Percentiles rank a stretch among this genome's conserved stretches.
Conservation (phyloP, 495 filamentous ascomycete genomes). For the Aspergillus asperescens region DNA sequence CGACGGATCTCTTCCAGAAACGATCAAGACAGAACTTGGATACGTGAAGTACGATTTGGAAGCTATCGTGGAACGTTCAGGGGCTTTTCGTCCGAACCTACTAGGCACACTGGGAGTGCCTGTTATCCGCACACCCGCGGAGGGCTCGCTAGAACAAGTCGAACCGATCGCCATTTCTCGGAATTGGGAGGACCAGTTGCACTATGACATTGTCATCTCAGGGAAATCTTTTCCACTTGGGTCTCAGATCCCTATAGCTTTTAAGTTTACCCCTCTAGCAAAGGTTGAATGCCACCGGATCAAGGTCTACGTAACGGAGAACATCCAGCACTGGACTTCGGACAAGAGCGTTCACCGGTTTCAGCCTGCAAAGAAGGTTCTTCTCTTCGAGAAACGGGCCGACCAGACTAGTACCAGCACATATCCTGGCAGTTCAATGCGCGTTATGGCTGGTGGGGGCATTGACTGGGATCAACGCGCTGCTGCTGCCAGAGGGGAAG, state of each 20-base stretch:
- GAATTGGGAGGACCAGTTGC: slow-evolving; percentile 96
- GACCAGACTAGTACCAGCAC: slow-evolving; percentile 72
- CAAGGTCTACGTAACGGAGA: slow-evolving; percentile 92
- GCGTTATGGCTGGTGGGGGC: slow-evolving; percentile 77
- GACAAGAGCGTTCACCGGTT: slow-evolving; percentile 85
- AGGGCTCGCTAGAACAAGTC: slow-evolving; percentile 86
- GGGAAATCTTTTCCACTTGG: slow-evolving; percentile 97
- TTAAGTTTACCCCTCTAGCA: slow-evolving; percentile 91
- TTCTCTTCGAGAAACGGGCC: slow-evolving; percentile 85
- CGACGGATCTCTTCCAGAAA: slow-evolving; percentile 87
- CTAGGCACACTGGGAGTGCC: slow-evolving; percentile 78
- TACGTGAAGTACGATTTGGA: slow-evolving; percentile 87
- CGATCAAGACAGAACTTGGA: slow-evolving; percentile 83
- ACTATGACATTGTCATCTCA: slow-evolving; percentile 98
- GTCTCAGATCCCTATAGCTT: slow-evolving; percentile 89
- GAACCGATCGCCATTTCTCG: slow-evolving; percentile 96
- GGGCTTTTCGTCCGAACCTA: slow-evolving; percentile 88
- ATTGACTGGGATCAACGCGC: slow-evolving; percentile 57
- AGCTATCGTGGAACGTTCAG: slow-evolving; percentile 79
- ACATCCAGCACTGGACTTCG: slow-evolving; percentile 85
- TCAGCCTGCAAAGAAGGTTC: slow-evolving; percentile 76
- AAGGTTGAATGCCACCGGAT: slow-evolving; percentile 97
- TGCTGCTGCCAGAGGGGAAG: slow-evolving; percentile 55
- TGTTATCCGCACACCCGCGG: slow-evolving; percentile 82
- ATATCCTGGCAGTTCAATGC: slow-evolving; percentile 73